phyloP scores from a whole-genome alignment of 2,329 filamentous ascomycete genomes.

The Teratosphaeria gauchensis region DNA sequence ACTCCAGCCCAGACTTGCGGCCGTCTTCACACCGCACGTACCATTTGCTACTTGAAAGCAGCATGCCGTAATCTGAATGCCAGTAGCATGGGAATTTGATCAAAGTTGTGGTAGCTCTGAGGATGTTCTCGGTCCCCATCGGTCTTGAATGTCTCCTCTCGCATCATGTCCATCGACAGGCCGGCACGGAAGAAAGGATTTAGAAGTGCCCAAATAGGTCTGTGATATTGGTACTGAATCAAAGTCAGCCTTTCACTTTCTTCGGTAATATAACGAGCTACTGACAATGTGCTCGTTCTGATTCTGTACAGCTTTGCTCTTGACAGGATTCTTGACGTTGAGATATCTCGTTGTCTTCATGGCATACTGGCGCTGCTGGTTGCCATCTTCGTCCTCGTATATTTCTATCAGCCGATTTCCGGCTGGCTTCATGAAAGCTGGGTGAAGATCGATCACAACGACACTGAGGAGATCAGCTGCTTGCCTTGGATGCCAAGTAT shows the following conservation, averaged over 20 bases:
- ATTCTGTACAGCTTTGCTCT: conserved; percentile 27
- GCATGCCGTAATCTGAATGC: conserved; percentile 21
- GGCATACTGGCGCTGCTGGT: conserved; percentile 26
- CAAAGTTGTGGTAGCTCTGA: conserved; percentile 31
- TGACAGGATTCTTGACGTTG: conserved; percentile 28
- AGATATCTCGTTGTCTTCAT: conserved; percentile 36
- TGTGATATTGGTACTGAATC: conserved; percentile 33
- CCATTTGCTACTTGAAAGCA: neutral
- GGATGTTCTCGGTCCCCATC: conserved; percentile 20
- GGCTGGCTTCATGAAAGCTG: conserved; percentile 40
- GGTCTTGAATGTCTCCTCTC: conserved; percentile 37
- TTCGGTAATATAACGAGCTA: conserved; percentile 15
- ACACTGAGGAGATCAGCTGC: conserved; percentile 24
- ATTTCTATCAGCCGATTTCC: conserved; percentile 32
- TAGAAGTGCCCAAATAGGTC: conserved; percentile 38
- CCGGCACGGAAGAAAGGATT: conserved; percentile 34
- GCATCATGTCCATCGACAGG: conserved; percentile 37
- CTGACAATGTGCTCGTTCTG: conserved; percentile 15
- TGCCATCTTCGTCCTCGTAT: conserved; percentile 29
- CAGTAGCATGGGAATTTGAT: conserved; percentile 23
- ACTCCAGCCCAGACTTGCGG: neutral
- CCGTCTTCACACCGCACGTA: no score
- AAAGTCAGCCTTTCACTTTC: neutral
- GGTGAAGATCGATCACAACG: conserved; percentile 35
- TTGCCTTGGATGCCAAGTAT: neutral